These are phyloP conservation scores for Talaromyces islandicus DNA, from an alignment of 2,329 filamentous ascomycete species.

Conservation along the genomic window DNA sequence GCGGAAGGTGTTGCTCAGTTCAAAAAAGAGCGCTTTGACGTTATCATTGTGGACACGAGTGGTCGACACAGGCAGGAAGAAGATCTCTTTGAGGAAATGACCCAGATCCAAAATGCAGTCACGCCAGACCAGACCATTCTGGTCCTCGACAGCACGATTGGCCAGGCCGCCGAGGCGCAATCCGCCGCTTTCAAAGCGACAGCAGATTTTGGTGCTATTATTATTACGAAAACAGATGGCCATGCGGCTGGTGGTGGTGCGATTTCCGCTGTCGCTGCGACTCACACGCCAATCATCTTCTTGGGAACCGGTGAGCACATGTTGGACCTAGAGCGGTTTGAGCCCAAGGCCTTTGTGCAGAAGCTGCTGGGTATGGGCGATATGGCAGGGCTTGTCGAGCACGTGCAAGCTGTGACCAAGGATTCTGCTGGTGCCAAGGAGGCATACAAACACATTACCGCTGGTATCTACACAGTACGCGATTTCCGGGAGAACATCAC, in stretches of 20 bases:
- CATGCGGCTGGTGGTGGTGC: constrained; percentile 93
- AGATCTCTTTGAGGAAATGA: constrained; percentile 95
- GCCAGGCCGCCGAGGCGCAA: constrained; percentile 90
- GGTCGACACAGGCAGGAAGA: constrained; percentile 92
- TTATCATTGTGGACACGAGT: constrained; percentile 97
- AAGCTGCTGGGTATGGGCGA: constrained; percentile 97
- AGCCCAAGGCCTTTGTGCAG: constrained; percentile 85
- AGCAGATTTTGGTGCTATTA: constrained; percentile 94
- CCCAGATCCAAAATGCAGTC: constrained; percentile 88
- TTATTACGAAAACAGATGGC: constrained; percentile 98
- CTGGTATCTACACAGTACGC: constrained; percentile 91
- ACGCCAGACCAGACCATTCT: constrained; percentile 95
- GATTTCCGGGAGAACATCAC: constrained; percentile 91
- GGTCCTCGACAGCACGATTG: constrained; percentile 94
- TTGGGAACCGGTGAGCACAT: constrained; percentile 97
- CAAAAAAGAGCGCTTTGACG: constrained; percentile 96
- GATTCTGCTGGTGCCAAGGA: constrained; percentile 78
- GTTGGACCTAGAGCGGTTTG: constrained; percentile 88
- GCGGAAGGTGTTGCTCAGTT: constrained; percentile 97
- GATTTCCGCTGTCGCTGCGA: constrained; percentile 94
- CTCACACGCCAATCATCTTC: constrained; percentile 94
- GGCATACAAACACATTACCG: constrained; percentile 97
- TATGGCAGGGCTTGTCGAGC: constrained; percentile 89
- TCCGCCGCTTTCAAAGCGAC: constrained; percentile 96
- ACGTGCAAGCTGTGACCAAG: constrained; percentile 90